Base-by-base conservation (phyloP, 2,329 filamentous ascomycete species). In the Camptophora hylomeconis region DNA sequence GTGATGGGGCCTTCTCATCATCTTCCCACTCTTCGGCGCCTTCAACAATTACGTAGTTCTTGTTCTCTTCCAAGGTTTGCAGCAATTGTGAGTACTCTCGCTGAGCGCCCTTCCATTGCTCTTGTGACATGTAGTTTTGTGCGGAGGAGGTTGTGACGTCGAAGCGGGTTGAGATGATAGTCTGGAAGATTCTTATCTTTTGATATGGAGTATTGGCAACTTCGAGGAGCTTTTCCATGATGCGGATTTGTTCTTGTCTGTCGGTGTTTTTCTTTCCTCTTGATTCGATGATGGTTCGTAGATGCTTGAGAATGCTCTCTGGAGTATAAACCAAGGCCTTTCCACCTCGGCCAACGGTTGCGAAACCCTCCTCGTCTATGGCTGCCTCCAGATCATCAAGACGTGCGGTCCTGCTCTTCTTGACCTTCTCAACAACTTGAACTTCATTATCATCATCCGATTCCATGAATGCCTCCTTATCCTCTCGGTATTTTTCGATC, bases 231-330 rank as follows among this genome's bases (percentile, higher is more conserved):
- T 86, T 93, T 69, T 95, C 89, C 84, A 98, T 92, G 29, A 87
- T 78, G 58, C 79, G 78, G 58, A 98, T 95, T 61, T 98, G 89
- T 61, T 98, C 89, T 25, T 72, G 53, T 26, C 84, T 78, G 57
- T 98, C 89, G 41, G 89, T 94, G 67, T 95, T 95, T 73, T 98
- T 98, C 69, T 93, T 92, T 54, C 89, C 89, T 65, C 89, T 74
- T 35, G 87, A 86, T 64, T 98, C 89, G 52, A 95, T 68, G 50
- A 98, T 95, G 29, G 75, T 72, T 33, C 87, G 75, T 29, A 98
- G 70, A 57, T 95, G 84, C 68, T 98, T 98, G 57, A 95, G 79
- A 51, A 98, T 98, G 56, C 86, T 89, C 65, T 98, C 89, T 13
- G 87, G 80, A 8, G 92, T 98, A 58, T 92, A 95, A 48, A 81